Evolutionary conservation across 1,139 yeast species (phyloP).

Genomic region (Zhuliangozyma blackwelliae): DNA sequence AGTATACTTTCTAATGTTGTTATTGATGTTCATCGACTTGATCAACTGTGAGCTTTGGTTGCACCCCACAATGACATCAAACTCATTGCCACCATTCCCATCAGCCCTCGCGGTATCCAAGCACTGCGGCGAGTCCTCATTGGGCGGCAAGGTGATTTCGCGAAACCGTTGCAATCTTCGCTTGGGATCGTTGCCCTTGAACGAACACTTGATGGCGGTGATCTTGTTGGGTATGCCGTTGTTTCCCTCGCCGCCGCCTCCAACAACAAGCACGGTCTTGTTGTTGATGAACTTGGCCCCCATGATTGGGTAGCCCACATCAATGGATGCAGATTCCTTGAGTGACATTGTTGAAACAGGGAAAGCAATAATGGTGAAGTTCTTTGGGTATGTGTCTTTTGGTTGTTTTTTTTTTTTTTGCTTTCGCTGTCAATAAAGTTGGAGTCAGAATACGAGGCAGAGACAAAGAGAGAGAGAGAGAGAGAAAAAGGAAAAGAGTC

Average conservation of each 20-base stretch:
- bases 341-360: conserved; percentile 21
- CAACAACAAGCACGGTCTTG: conserved; percentile 65
- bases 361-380: too few relatives aligned
- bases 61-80: conserved; percentile 64
- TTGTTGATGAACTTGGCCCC: conserved; percentile 69
- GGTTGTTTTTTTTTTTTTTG: too few relatives aligned
- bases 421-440: too few relatives aligned
- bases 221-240: conserved; percentile 84
- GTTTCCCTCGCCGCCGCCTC: conserved; percentile 95
- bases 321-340: conserved; percentile 37
- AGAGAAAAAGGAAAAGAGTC: too few relatives aligned
- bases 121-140: conserved; percentile 75
- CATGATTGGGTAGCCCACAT: conserved; percentile 77
- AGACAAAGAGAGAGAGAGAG: too few relatives aligned
- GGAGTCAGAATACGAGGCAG: too few relatives aligned
- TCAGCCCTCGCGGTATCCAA: conserved; percentile 43
- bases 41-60: conserved; percentile 58
- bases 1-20: conserved; percentile 65
- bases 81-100: conserved; percentile 11
- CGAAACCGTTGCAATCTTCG: conserved; percentile 57
- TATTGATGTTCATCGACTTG: conserved; percentile 60
- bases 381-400: too few relatives aligned
- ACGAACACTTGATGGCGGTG: conserved; percentile 61
- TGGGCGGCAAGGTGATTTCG: conserved; percentile 56
- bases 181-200: conserved; percentile 45